These are phyloP conservation scores for Talinum fruticosum DNA, from an alignment of 148 eudicot genomes.

Conservation along the genomic window DNA sequence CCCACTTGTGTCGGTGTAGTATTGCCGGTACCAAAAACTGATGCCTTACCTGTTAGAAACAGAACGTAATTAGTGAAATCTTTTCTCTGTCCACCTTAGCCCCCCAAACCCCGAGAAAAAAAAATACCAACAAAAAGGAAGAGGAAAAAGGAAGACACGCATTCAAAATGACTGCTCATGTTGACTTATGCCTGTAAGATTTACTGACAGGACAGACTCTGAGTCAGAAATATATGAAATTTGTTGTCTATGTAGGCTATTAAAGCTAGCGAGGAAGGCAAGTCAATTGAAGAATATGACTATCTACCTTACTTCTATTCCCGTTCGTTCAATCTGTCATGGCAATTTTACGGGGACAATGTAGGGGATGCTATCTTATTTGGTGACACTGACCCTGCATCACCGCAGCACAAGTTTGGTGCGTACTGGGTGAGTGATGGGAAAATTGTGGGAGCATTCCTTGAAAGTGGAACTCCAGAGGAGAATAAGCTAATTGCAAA, in stretches of 20 bases:
- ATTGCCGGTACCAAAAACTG: too few species aligned
- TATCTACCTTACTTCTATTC: conserved; percentile 89
- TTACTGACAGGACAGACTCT: not conserved
- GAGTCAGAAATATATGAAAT: not conserved
- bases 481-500: conserved; percentile 89
- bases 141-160: too few species aligned
- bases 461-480: conserved; percentile 79
- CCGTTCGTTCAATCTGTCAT: conserved; percentile 73
- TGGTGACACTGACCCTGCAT: conserved; percentile 61
- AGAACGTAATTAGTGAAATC: too few species aligned
- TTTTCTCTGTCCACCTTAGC: too few species aligned
- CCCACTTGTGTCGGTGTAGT: too few species aligned
- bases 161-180: too few species aligned
- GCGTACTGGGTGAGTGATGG: conserved; percentile 86
- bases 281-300: conserved; percentile 64
- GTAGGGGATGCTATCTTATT: conserved; percentile 69
- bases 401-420: conserved; percentile 70
- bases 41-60: too few species aligned
- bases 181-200: not conserved
- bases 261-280: conserved; percentile 56
- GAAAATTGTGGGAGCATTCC: conserved; percentile 77
- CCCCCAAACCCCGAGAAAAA: too few species aligned
- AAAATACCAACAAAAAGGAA: too few species aligned
- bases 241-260: conserved; percentile 51
- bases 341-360: conserved; percentile 92